These are phyloP conservation scores for Glomus cerebriforme DNA, from an alignment of 192 early-diverging fungal genomes.

Conservation along the genomic window DNA sequence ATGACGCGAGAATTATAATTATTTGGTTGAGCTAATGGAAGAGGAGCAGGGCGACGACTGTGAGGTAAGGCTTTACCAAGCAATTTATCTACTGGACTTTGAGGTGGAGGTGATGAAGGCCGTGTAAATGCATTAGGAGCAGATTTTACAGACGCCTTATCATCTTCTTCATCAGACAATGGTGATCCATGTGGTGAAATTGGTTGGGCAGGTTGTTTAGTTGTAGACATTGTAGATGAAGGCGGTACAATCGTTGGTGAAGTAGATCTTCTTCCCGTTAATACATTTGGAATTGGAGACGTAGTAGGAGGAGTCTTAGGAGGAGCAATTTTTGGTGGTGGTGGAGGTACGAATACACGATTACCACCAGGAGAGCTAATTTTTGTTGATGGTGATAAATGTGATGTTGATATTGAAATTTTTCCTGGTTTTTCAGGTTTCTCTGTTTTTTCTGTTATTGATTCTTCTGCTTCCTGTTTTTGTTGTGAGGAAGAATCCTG, in stretches of 20 bases:
- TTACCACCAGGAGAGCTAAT: neutral
- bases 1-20: conserved; percentile 22
- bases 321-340: conserved; percentile 3
- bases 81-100: conserved; percentile 13
- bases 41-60: conserved; percentile 20
- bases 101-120: neutral
- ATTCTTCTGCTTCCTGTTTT: neutral
- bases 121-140: neutral
- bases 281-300: neutral
- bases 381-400: neutral
- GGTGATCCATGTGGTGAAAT: neutral
- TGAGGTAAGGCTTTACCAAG: conserved; percentile 3
- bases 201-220: neutral
- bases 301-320: neutral
- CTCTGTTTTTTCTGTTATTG: neutral
- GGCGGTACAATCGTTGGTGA: neutral
- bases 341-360: neutral
- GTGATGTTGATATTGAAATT: neutral
- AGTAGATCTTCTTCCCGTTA: conserved; percentile 4
- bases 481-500: neutral
- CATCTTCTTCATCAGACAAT: neutral
- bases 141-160: conserved; percentile 15
- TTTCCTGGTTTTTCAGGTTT: too few relatives aligned
- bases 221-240: neutral
- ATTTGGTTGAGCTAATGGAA: conserved; percentile 10